Conservation (phyloP, 192 early-diverging fungal species). For the Coemansia sp. region DNA sequence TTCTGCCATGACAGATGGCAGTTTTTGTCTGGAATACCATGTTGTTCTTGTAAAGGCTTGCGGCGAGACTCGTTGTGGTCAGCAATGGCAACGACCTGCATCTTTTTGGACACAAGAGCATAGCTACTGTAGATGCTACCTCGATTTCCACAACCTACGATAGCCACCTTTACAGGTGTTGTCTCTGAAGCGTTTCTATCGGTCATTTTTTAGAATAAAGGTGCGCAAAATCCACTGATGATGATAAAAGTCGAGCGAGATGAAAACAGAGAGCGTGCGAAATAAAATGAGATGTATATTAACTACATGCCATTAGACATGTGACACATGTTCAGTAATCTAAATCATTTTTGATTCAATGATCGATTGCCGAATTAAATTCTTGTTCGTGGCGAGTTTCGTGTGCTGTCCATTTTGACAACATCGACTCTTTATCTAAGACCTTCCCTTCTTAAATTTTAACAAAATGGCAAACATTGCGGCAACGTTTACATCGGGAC, state of each 20-base stretch:
- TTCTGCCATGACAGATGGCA: conserved; percentile 11
- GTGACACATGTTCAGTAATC: too few species aligned
- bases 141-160: conserved; percentile 17
- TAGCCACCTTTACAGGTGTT: conserved; percentile 13
- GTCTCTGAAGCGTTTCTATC: too few species aligned
- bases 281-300: too few species aligned
- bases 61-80: conserved; percentile 46
- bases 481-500: conserved; percentile 41
- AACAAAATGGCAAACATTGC: conserved; percentile 43
- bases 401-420: background rate
- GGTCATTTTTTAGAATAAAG: background rate
- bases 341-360: too few species aligned
- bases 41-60: conserved; percentile 8
- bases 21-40: background rate
- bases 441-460: too few species aligned
- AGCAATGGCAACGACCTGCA: conserved; percentile 54
- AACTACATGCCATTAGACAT: too few species aligned
- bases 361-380: too few species aligned
- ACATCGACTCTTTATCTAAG: background rate
- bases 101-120: conserved; percentile 12
- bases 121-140: conserved; percentile 17
- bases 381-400: too few species aligned
- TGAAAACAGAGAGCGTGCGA: too few species aligned
- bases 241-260: too few species aligned
- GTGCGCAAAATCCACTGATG: too few species aligned